These are phyloP conservation scores for Sclerotinia subarctica DNA, from an alignment of 2,329 filamentous ascomycete genomes.

Conservation along the genomic window DNA sequence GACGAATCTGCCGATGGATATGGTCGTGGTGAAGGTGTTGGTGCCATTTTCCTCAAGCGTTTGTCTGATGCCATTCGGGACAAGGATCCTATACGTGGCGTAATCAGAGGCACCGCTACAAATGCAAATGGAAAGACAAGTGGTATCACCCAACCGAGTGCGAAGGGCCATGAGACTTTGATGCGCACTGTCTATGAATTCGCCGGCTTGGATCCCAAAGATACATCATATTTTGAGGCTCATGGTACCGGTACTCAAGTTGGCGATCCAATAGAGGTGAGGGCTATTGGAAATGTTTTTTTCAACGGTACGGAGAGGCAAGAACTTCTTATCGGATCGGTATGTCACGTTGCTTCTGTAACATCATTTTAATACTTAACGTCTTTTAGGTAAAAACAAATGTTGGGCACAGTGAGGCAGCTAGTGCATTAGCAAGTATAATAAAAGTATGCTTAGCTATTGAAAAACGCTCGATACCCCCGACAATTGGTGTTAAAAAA, in stretches of 20 bases:
- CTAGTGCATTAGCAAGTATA: constrained; percentile 16
- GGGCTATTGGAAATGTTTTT: constrained; percentile 7
- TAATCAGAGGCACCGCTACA: constrained; percentile 43
- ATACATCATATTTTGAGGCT: constrained; percentile 13
- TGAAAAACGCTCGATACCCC: constrained; percentile 10
- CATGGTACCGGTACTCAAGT: constrained; percentile 20
- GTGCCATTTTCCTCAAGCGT: constrained; percentile 43
- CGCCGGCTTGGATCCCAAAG: constrained; percentile 14
- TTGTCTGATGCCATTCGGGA: constrained; percentile 43
- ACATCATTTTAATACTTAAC: constrained; percentile 17
- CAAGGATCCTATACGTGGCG: constrained; percentile 43
- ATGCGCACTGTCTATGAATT: constrained; percentile 17
- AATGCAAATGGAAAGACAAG: constrained; percentile 39
- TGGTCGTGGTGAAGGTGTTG: constrained; percentile 45
- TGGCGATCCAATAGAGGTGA: constrained; percentile 19
- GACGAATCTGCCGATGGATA: constrained; percentile 41
- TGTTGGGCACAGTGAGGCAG: constrained; percentile 19
- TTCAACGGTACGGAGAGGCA: not conserved
- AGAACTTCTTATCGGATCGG: constrained; percentile 15
- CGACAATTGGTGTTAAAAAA: constrained; percentile 9
- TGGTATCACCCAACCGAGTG: constrained; percentile 41
- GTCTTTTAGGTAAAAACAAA: constrained; percentile 23
- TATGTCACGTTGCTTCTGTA: not conserved
- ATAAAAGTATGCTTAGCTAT: constrained; percentile 22
- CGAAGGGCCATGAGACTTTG: constrained; percentile 40